Conservation (phyloP, 2,329 filamentous ascomycete genomes). For the Dryadomyces sulphureus region DNA sequence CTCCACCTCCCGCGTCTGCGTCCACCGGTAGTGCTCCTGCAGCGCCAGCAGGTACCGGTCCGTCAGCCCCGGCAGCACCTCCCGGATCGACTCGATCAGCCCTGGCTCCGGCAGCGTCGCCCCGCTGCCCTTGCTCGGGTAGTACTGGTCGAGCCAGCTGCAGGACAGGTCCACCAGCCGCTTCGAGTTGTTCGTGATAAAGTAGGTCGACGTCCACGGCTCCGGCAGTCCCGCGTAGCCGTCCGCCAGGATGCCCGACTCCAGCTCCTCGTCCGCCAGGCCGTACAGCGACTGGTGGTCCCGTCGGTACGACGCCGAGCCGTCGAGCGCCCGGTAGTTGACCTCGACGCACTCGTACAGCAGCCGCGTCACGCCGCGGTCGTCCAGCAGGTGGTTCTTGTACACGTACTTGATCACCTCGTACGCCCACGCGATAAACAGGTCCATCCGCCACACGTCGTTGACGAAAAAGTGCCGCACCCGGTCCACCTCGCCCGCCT, state of each 20-base stretch:
- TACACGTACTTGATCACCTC: conserved; percentile 62
- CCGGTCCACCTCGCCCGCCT: conserved; percentile 57
- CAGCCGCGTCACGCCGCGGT: conserved; percentile 36
- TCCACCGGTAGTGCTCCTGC: conserved; percentile 38
- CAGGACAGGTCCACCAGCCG: conserved; percentile 43
- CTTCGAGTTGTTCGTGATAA: conserved; percentile 45
- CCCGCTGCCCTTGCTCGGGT: conserved; percentile 13
- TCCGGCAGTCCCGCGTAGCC: conserved; percentile 58
- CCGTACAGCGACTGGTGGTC: conserved; percentile 59
- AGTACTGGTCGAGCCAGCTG: conserved; percentile 37
- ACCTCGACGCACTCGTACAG: conserved; percentile 53
- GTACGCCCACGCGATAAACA: conserved; percentile 66
- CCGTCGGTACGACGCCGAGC: conserved; percentile 55
- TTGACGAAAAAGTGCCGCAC: conserved; percentile 80
- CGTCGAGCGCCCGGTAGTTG: conserved; percentile 54
- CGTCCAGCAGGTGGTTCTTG: conserved; percentile 43
- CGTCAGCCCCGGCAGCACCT: conserved; percentile 33
- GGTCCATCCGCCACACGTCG: conserved; percentile 56
- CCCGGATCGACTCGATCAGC: conserved; percentile 29
- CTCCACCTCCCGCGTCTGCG: conserved; percentile 26
- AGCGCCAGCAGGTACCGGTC: conserved; percentile 40
- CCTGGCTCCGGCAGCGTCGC: conserved; percentile 16
- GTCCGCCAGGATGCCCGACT: conserved; percentile 46
- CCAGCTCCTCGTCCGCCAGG: conserved; percentile 49
- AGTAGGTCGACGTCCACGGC: conserved; percentile 70